Evolutionary conservation across 2,329 filamentous ascomycete species (phyloP).

Genomic region (Cylindrodendrum hubeiense): DNA sequence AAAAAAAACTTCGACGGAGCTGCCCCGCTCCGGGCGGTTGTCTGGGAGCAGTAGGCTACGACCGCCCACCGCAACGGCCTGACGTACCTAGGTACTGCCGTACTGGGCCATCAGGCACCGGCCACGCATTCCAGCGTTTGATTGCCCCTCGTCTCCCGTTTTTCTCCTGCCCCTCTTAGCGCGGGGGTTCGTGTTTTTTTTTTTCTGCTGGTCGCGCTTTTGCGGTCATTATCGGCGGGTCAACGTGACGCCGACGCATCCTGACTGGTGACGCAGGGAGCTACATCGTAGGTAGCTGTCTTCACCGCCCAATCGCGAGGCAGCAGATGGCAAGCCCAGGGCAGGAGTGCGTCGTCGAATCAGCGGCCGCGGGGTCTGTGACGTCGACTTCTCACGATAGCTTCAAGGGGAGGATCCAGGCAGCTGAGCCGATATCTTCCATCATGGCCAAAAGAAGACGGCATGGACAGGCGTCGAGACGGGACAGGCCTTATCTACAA

Average conservation of each 20-base stretch:
- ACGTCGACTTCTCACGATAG: neutral
- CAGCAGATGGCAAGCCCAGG: neutral
- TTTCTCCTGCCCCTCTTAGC: constrained; percentile 19
- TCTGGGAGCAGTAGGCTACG: neutral
- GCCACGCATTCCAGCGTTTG: neutral
- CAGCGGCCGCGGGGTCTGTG: neutral
- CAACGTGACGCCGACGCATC: constrained; percentile 17
- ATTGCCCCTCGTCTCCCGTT: constrained; percentile 12
- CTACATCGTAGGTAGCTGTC: neutral
- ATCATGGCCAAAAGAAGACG: neutral
- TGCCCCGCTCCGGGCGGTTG: constrained; percentile 26
- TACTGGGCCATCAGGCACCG: constrained; percentile 6
- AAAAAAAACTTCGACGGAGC: constrained; percentile 28
- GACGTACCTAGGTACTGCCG: constrained; percentile 5
- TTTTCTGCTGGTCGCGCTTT: constrained; percentile 11
- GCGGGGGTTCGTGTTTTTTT: constrained; percentile 37
- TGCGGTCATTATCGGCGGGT: constrained; percentile 13
- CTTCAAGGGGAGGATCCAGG: neutral
- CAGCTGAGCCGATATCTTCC: neutral
- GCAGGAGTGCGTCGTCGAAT: neutral
- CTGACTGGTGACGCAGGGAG: neutral
- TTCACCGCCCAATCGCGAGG: constrained; percentile 15
- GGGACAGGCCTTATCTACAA: neutral
- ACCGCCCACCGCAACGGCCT: constrained; percentile 3
- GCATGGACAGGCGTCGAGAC: too few relatives aligned